A percentile compares a stretch with the other conserved stretches of the same genome.
These are phyloP conservation scores for Anisodus tanguticus DNA, from an alignment of 257 asterid species.

Conservation along the genomic window DNA sequence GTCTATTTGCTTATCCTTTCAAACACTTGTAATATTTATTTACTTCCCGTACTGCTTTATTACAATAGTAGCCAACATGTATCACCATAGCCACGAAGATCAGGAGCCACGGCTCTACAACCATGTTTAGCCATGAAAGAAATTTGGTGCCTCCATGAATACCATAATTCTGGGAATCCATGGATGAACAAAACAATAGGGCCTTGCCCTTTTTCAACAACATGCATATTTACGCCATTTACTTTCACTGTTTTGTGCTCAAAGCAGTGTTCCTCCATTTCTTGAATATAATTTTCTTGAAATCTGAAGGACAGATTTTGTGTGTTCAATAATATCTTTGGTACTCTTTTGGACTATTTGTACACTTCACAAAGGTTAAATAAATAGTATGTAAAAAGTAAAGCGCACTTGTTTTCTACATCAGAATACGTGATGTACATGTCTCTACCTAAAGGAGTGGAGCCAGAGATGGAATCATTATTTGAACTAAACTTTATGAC, in stretches of 20 bases:
- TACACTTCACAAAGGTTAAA: not conserved
- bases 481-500: too few relatives aligned
- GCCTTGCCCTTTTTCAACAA: constrained; percentile 73
- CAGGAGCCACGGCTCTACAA: constrained; percentile 74
- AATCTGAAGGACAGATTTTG: not conserved
- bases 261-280: constrained; percentile 52
- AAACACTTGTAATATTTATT: too few relatives aligned
- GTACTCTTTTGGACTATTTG: not conserved
- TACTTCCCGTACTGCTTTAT: too few relatives aligned
- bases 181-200: constrained; percentile 75
- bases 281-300: constrained; percentile 8
- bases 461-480: too few relatives aligned
- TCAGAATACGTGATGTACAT: not conserved
- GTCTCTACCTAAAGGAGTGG: not conserved
- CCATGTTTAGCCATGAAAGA: constrained; percentile 67
- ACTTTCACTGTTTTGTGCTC: constrained; percentile 54
- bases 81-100: constrained; percentile 76
- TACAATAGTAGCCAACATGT: too few relatives aligned
- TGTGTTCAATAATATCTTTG: not conserved
- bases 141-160: constrained; percentile 92
- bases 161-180: constrained; percentile 93
- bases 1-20: too few relatives aligned
- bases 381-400: not conserved
- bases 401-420: not conserved
- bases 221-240: constrained; percentile 70